Evolutionary conservation across 176 grass and related monocot species (phyloP), one percentile per base, ranked within the genome.

Genomic region (Juncus inflexus): DNA sequence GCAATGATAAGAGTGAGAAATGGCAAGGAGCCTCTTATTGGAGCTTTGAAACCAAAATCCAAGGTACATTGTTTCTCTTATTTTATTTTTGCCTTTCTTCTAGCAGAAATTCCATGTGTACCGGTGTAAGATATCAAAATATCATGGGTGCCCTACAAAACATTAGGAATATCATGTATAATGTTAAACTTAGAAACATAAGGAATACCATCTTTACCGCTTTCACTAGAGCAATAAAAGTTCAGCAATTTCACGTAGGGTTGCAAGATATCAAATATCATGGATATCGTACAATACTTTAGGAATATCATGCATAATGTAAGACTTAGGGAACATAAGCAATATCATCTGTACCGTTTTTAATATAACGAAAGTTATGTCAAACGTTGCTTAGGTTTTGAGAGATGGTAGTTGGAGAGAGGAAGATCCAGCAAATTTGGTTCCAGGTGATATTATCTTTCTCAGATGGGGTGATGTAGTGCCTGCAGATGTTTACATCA

Each of bases 321-420:
- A 28, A 28, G 19, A 28, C 19, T 28, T 28, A 28, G 19, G 19
- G 19, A 28, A 28, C 19, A 28, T 28, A 28, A 28, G 19, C 19
- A 28, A 28, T 28, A 28, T 28, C 19, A 28, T 28, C 19, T 28
- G 19, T 28, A 28, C 19, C 19, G 19, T 1, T 1, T 28, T 28
- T 28, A 28, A 28, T 9, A 9, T 47, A 47, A 47, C 43, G 4
- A 47, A 47, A 47, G 9, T 47, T 47, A 47, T 47, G 43, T 47
- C 43, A 42, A 75, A 83, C 47, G 69, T 83, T 83, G 78, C 72
- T 28, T 73, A 69, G 65, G 45, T 69, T 54, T 42, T 55, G 5
- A 69, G 65, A 37, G 65, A 55, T 35, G 45, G 65, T 35, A 12
- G 37, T 15, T 69, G 65, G 43, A 69, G 15, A 51, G 14, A 37